Evolutionary conservation across 768 basidiomycete species (phyloP).

Genomic region (Lactarius quietus): DNA sequence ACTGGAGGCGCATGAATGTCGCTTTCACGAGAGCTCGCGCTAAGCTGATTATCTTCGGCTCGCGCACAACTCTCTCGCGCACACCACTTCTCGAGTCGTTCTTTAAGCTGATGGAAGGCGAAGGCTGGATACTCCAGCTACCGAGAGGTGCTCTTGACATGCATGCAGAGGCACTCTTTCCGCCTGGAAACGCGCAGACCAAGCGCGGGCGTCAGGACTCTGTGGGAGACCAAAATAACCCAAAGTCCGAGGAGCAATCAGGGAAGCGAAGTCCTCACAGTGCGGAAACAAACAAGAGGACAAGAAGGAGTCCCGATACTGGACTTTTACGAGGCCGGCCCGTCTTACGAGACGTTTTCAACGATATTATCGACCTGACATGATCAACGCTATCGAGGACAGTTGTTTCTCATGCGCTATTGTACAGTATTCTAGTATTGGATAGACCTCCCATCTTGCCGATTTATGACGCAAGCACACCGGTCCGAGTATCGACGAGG

Average conservation of each 20-base stretch:
- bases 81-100: constrained; percentile 68
- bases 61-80: constrained; percentile 65
- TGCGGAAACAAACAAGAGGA: constrained; percentile 35
- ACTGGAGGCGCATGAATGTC: constrained; percentile 97
- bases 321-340: constrained; percentile 55
- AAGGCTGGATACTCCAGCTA: constrained; percentile 67
- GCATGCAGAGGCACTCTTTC: constrained; percentile 40
- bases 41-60: constrained; percentile 91
- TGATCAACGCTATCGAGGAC: background rate
- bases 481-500: constrained; percentile 77
- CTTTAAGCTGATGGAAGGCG: constrained; percentile 68
- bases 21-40: constrained; percentile 90
- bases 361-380: constrained; percentile 33
- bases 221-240: constrained; percentile 19
- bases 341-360: constrained; percentile 58
- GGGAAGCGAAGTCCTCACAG: constrained; percentile 28
- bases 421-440: background rate
- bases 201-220: constrained; percentile 7
- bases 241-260: constrained; percentile 37
- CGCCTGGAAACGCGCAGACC: constrained; percentile 17
- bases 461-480: constrained; percentile 36
- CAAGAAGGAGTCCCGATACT: constrained; percentile 34
- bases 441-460: background rate
- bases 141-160: constrained; percentile 47
- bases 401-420: background rate